Base-by-base conservation (phyloP, 2,329 filamentous ascomycete genomes). In the Celoporthe dispersa region DNA sequence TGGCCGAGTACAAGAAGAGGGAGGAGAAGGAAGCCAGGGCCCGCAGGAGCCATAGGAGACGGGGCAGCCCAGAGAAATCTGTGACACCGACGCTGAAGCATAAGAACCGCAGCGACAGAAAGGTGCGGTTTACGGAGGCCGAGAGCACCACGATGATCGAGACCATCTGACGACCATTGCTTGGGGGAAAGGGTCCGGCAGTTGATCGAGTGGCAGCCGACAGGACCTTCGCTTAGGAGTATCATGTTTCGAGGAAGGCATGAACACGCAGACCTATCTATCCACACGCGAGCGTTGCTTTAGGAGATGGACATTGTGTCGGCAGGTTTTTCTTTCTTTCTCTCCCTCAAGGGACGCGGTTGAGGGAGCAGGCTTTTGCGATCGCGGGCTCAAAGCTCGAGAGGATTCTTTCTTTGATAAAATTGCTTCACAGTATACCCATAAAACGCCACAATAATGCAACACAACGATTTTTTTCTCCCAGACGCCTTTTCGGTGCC, bases 11-110 rank as follows among this genome's bases (percentile, higher is more conserved):
- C 76, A 84, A 81, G 73, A 88, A 85, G 74, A 83, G 89, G 31
- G 88, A 91, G 74, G 87, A 88, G 75, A 83, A 82, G 63, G 88
- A 91, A 69, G 88, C 88, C 4, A 82, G 89, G 64, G 85, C 86
- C 0, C 82, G 79, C 73, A 82, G 89, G 69, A 90, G 79, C 73
- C 83, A 86, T 75, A 82, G 84, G 63, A 81, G 88, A 60, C 81
- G 84, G 70, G 78, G 79, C 11, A 79, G 75, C 75, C 12, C 75
- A 72, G 67, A 73, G 72, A 68, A 72, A 39, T 5, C 41, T 11
- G 72, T 73, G 1, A 71, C 76, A 69, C 57, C 74, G 73, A 72
- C 77, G 66, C 65, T 77, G 67, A 71, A 78, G 62, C 70, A 75
- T 51, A 76, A 74, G 68, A 76, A 75, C 39, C 73, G 78, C 6